Evolutionary conservation across 768 basidiomycete genomes (phyloP), one percentile per base, ranked within the genome.

Genomic region (Phallus indusiatus): DNA sequence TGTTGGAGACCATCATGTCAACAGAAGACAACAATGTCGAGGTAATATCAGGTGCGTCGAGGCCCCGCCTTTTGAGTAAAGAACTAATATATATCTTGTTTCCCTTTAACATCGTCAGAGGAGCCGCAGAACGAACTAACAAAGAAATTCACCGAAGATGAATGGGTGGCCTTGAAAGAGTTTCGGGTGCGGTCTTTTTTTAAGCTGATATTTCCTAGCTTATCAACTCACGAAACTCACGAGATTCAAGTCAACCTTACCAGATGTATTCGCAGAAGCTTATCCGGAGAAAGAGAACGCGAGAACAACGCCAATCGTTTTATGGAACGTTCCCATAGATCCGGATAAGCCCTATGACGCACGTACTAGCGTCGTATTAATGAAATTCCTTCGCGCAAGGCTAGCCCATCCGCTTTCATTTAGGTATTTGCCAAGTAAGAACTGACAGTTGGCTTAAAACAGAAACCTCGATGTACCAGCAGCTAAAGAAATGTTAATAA

Each of bases 301-400:
- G 11, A 78, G 74, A 57, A 73, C 75, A 0, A 75, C 74, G 1
- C 71, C 83, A 9, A 77, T 86, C 63, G 70, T 63, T 5, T 68
- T 92, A 59, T 92, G 90, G 90, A 86, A 88, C 24, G 81, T 92
- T 18, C 70, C 67, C 1, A 78, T 92, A 24, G 79, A 87, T 68
- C 85, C 90, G 2, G 61, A 58, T 1, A 72, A 74, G 57, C 69
- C 66, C 52, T 66, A 65, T 51, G 79, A 88, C 67, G 82, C 88
- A 0, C 78, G 80, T 8, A 80, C 82, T 60, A 89, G 86, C 65
- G 87, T 91, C 34, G 66, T 91, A 9, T 75, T 92, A 37, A 81
- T 90, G 80, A 90, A 91, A 67, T 92, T 91, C 74, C 72, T 90
- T 33, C 78, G 86, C 59, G 90, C 90, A 5, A 80, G 86, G 86